These are phyloP conservation scores for Phellinidium pouzarii DNA, from an alignment of 1,284 basidiomycete species.

Conservation along the genomic window DNA sequence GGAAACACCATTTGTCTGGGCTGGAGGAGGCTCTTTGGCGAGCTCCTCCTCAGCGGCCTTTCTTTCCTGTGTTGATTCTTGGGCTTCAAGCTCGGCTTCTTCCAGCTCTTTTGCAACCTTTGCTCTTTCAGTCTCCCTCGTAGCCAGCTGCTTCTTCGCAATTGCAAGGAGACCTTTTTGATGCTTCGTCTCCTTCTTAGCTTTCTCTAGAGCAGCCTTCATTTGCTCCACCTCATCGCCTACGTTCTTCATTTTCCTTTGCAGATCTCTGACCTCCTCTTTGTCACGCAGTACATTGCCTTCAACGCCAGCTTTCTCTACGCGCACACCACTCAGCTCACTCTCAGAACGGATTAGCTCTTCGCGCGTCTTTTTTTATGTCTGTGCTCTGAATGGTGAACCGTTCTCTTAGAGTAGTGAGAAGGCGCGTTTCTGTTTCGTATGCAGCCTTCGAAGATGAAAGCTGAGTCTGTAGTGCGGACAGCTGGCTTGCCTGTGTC, in stretches of 20 bases:
- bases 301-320: conserved; percentile 92
- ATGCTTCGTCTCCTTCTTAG: conserved; percentile 90
- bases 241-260: conserved; percentile 78
- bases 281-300: conserved; percentile 86
- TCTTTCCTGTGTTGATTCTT: conserved; percentile 47
- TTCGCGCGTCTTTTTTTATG: conserved; percentile 68
- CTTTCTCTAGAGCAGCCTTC: conserved; percentile 79
- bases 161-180: conserved; percentile 95
- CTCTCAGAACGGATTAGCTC: conserved; percentile 90
- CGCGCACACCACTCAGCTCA: conserved; percentile 81
- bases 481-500: conserved; percentile 62
- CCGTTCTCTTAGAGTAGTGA: conserved; percentile 70
- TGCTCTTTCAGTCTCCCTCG: conserved; percentile 74
- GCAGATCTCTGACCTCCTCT: conserved; percentile 86
- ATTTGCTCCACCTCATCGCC: conserved; percentile 67
- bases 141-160: conserved; percentile 87
- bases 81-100: conserved; percentile 53
- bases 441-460: conserved; percentile 74
- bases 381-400: conserved; percentile 66
- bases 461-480: conserved; percentile 68
- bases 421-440: conserved; percentile 76
- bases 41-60: conserved; percentile 49
- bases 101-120: conserved; percentile 68
- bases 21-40: conserved; percentile 27
- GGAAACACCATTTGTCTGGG: conserved; percentile 17